Evolutionary conservation across 306 rosid genomes (phyloP).

Genomic region (Dicorynia guianensis): DNA sequence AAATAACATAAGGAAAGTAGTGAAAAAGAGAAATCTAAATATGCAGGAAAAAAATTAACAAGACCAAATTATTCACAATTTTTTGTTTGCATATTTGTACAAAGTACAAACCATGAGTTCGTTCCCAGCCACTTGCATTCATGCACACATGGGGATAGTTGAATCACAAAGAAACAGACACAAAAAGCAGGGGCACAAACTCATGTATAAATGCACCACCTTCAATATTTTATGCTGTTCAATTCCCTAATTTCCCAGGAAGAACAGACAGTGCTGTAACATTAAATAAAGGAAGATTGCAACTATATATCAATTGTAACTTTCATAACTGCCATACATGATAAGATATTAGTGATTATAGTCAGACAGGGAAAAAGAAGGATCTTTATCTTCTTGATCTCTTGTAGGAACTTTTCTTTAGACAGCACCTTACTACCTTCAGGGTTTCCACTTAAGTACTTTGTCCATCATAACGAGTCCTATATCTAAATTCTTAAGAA

Average conservation of each 20-base stretch:
- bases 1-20: not conserved
- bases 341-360: not conserved
- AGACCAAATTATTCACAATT: not conserved
- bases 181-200: not conserved
- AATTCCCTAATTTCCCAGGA: too few relatives aligned
- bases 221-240: too few relatives aligned
- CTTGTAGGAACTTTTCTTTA: not conserved
- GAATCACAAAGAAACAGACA: not conserved
- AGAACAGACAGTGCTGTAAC: too few relatives aligned
- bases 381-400: not conserved
- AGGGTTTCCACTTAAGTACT: constrained; percentile 3
- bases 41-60: not conserved
- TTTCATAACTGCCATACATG: not conserved
- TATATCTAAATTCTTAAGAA: too few relatives aligned
- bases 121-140: not conserved
- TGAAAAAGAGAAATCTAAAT: not conserved
- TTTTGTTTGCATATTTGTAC: not conserved
- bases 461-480: not conserved
- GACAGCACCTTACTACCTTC: not conserved
- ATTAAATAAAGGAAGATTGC: not conserved
- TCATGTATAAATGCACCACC: not conserved
- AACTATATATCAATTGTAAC: too few relatives aligned
- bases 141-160: not conserved
- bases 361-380: not conserved
- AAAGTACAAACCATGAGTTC: not conserved